phyloP scores from a whole-genome alignment of 352 stramenopile species.

The Hyaloperonospora arabidopsidis region DNA sequence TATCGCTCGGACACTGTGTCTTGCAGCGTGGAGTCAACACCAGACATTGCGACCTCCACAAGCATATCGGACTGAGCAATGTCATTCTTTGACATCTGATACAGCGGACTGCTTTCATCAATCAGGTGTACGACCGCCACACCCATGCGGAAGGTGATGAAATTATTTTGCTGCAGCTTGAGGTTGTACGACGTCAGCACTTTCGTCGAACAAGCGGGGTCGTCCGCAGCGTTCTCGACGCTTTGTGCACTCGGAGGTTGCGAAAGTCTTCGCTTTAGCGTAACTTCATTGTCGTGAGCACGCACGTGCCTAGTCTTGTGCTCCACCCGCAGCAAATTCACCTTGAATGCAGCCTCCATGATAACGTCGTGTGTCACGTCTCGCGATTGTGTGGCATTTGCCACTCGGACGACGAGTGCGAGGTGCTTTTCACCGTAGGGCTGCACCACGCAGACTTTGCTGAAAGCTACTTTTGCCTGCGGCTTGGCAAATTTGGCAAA shows the following conservation, averaged over 20 bases:
- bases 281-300: constrained; percentile 24
- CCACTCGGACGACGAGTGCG: constrained; percentile 69
- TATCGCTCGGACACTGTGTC: constrained; percentile 75
- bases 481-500: constrained; percentile 81
- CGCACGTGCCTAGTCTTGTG: constrained; percentile 35
- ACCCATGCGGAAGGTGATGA: constrained; percentile 82
- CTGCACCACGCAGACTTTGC: constrained; percentile 67
- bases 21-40: constrained; percentile 78
- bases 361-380: constrained; percentile 79
- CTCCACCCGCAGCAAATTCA: constrained; percentile 73
- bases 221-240: constrained; percentile 15
- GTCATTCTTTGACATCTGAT: constrained; percentile 48
- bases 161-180: constrained; percentile 73
- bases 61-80: constrained; percentile 66
- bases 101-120: constrained; percentile 58
- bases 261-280: constrained; percentile 12
- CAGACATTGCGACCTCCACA: constrained; percentile 64
- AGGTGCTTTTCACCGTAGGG: constrained; percentile 66
- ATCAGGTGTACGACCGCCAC: constrained; percentile 76
- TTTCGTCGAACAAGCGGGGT: constrained; percentile 28
- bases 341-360: constrained; percentile 74
- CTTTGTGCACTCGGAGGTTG: background rate
- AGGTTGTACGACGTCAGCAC: constrained; percentile 71
- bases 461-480: constrained; percentile 72
- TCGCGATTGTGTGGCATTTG: constrained; percentile 71